Conservation (phyloP, 805 yeast genomes). For the Yarrowia porcina region DNA sequence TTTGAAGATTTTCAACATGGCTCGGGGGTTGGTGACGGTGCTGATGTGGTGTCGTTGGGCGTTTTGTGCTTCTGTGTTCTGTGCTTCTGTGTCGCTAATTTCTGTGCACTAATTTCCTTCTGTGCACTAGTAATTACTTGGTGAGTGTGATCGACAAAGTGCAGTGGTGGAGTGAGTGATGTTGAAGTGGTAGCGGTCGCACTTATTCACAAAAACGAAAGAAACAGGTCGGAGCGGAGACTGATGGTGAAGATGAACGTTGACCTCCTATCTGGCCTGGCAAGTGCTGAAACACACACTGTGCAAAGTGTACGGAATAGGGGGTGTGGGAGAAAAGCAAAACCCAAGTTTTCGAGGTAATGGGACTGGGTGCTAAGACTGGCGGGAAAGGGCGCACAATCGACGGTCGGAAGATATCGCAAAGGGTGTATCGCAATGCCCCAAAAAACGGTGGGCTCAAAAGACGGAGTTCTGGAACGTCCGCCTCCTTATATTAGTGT, state of each 20-base stretch:
- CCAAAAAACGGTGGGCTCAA: neutral
- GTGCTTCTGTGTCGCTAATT: no score
- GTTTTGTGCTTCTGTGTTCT: no score
- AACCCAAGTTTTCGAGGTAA: no score
- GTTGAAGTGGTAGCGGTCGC: no score
- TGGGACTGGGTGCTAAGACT: no score
- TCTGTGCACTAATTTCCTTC: no score
- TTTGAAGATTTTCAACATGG: neutral
- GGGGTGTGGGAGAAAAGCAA: conserved; percentile 6
- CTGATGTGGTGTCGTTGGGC: neutral
- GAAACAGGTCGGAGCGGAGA: neutral
- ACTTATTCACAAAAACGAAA: no score
- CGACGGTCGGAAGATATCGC: no score
- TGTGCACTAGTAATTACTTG: no score
- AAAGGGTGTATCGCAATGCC: no score
- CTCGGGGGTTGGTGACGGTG: neutral
- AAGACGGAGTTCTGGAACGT: neutral
- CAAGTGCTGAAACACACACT: neutral
- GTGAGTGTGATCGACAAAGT: no score
- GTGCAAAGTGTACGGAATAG: neutral
- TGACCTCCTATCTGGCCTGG: neutral
- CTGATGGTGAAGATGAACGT: neutral
- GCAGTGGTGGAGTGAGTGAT: neutral
- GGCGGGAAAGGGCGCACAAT: no score
- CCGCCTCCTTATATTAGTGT: neutral